These are phyloP conservation scores for Diaporthe amygdali DNA, from an alignment of 2,329 filamentous ascomycete genomes.

Conservation along the genomic window DNA sequence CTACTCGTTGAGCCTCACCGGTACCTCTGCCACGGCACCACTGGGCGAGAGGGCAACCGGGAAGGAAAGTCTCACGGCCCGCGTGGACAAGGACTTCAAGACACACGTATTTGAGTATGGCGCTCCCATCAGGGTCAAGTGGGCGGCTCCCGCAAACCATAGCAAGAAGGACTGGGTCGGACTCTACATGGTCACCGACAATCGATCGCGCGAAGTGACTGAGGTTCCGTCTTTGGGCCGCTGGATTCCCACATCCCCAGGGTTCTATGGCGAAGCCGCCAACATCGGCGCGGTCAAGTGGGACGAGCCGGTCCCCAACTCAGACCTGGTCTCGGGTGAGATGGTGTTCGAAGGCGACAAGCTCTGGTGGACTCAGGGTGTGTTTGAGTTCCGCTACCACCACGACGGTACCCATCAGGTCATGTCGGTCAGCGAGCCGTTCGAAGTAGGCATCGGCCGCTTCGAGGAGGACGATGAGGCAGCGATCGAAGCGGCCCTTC, in stretches of 20 bases:
- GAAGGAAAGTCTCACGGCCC: conserved; percentile 74
- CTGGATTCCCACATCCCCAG: conserved; percentile 83
- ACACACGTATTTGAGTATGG: conserved; percentile 88
- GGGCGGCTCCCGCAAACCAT: conserved; percentile 88
- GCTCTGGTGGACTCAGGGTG: conserved; percentile 95
- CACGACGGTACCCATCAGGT: conserved; percentile 91
- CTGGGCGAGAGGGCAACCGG: conserved; percentile 67
- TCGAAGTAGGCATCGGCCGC: conserved; percentile 83
- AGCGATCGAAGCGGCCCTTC: conserved; percentile 61
- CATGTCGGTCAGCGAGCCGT: conserved; percentile 92
- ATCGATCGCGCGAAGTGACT: conserved; percentile 82
- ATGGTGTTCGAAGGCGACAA: conserved; percentile 91
- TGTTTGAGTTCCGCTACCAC: conserved; percentile 97
- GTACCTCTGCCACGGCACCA: conserved; percentile 58
- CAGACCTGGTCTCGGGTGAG: conserved; percentile 74
- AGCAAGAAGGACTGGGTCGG: conserved; percentile 94
- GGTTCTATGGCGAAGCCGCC: conserved; percentile 75
- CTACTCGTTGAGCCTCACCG: conserved; percentile 79
- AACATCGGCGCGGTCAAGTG: conserved; percentile 78
- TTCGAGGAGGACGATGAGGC: conserved; percentile 79
- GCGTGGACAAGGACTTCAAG: conserved; percentile 72
- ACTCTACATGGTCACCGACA: conserved; percentile 95
- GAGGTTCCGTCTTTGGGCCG: conserved; percentile 85
- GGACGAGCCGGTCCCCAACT: conserved; percentile 63
- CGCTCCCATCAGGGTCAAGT: conserved; percentile 85